A percentile compares a stretch with the other conserved stretches of the same genome.
Evolutionary conservation across 495 filamentous ascomycete species (phyloP).

Genomic region (Lepidopterella palustris): DNA sequence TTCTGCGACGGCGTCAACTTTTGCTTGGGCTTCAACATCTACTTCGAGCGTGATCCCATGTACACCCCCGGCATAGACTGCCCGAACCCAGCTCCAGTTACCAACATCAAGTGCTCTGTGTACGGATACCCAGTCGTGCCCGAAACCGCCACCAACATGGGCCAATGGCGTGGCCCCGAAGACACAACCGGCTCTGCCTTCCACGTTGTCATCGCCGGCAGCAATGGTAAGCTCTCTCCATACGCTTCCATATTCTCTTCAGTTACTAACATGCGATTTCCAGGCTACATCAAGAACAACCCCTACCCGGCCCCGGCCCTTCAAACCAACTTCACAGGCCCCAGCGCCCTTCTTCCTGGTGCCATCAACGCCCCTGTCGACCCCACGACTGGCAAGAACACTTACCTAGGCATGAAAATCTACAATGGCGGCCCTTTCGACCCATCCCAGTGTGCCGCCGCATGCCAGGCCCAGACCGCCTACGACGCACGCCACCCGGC

Average conservation of each 20-base stretch:
- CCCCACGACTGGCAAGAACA: constrained; percentile 17
- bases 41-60: constrained; percentile 14
- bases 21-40: constrained; percentile 20
- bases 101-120: constrained; percentile 20
- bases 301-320: constrained; percentile 17
- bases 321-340: constrained; percentile 31
- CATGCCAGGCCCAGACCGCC: constrained; percentile 40
- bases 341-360: constrained; percentile 27
- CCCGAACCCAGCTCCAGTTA: constrained; percentile 15
- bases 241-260: neutral
- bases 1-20: constrained; percentile 11
- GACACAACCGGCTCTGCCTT: constrained; percentile 9
- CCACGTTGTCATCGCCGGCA: constrained; percentile 23
- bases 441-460: constrained; percentile 37
- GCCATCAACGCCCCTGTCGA: constrained; percentile 39
- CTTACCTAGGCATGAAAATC: constrained; percentile 41
- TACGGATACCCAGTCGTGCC: constrained; percentile 14
- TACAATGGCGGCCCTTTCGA: constrained; percentile 40
- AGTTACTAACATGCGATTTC: neutral
- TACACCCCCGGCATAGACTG: constrained; percentile 2
- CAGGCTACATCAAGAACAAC: constrained; percentile 10
- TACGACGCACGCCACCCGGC: constrained; percentile 23
- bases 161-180: constrained; percentile 17
- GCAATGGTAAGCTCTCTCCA: constrained; percentile 7
- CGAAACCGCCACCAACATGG: constrained; percentile 10